Base-by-base conservation (phyloP, 2,329 filamentous ascomycete species). In the Stagonosporopsis cucurbitacearum region DNA sequence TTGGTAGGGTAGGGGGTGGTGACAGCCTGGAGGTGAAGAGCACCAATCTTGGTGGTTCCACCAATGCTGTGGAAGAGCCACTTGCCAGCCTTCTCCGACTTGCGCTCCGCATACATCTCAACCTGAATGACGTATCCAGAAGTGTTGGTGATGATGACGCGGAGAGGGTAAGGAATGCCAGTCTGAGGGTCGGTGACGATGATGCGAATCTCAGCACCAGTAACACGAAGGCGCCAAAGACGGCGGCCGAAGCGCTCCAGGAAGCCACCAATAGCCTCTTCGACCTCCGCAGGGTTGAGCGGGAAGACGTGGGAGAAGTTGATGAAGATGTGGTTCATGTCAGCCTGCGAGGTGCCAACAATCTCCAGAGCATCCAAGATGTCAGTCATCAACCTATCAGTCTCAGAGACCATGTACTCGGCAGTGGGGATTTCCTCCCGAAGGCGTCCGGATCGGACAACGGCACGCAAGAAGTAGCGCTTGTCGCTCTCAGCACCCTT, bases 281-380 rank as follows among this genome's bases (percentile, higher is more conserved):
- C 92, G 15, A 99, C 92, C 80, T 97, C 92, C 57, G 86, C 81
- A 3, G 95, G 93, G 71, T 92, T 84, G 44, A 99, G 86, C 75
- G 92, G 91, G 87, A 99, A 98, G 56, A 97, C 91, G 9, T 93
- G 92, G 0, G 92, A 95, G 82, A 99, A 99, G 85, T 99, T 98
- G 84, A 99, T 95, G 83, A 99, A 99, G 84, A 99, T 95, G 81
- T 99, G 95, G 84, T 99, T 99, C 74, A 99, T 85, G 83, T 99
- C 95, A 47, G 95, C 96, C 81, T 96, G 96, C 82, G 97, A 98
- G 84, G 96, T 97, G 73, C 95, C 95, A 73, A 97, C 96, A 69
- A 99, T 97, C 83, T 99, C 95, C 55, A 99, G 83, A 40, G 95
- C 95, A 74, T 99, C 95, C 48, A 98, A 87, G 71, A 99, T 98